These are phyloP conservation scores for Turnera subulata DNA, from an alignment of 345 rosid genomes.

Conservation along the genomic window DNA sequence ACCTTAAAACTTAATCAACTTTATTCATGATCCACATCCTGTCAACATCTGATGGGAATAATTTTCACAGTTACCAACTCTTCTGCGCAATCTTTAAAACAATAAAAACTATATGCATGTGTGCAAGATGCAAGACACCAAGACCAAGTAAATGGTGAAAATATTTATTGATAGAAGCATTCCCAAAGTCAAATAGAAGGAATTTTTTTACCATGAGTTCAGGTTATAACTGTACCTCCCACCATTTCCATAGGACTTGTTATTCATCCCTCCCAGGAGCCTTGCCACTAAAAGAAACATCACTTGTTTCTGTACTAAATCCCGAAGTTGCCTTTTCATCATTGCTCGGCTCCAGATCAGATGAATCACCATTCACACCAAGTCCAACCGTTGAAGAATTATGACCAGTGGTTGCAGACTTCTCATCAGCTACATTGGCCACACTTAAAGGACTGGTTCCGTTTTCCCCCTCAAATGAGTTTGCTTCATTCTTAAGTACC, in stretches of 20 bases:
- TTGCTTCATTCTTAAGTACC: constrained; percentile 8
- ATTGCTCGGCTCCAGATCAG: constrained; percentile 26
- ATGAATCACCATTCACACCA: constrained; percentile 42
- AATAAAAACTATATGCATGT: too few relatives aligned
- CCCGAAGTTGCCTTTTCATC: constrained; percentile 22
- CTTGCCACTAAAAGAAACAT: constrained; percentile 23
- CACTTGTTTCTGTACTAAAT: constrained; percentile 18
- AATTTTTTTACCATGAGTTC: not conserved
- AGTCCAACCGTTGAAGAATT: constrained; percentile 30
- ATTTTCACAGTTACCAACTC: too few relatives aligned
- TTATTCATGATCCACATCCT: too few relatives aligned
- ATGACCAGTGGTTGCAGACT: constrained; percentile 9
- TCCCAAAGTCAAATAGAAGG: not conserved
- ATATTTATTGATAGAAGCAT: too few relatives aligned
- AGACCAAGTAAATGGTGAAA: too few relatives aligned
- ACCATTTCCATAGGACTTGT: constrained; percentile 1
- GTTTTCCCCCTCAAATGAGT: constrained; percentile 21
- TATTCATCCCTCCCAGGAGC: constrained; percentile 20
- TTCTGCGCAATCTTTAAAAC: too few relatives aligned
- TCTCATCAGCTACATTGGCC: constrained; percentile 17
- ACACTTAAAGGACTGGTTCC: constrained; percentile 18
- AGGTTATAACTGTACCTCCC: not conserved
- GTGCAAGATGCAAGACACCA: too few relatives aligned
- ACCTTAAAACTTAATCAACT: too few relatives aligned
- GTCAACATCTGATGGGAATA: too few relatives aligned